A percentile compares a stretch with the other conserved stretches of the same genome.
These are phyloP conservation scores for Cicer judaicum DNA, from an alignment of 306 rosid species.

Conservation along the genomic window DNA sequence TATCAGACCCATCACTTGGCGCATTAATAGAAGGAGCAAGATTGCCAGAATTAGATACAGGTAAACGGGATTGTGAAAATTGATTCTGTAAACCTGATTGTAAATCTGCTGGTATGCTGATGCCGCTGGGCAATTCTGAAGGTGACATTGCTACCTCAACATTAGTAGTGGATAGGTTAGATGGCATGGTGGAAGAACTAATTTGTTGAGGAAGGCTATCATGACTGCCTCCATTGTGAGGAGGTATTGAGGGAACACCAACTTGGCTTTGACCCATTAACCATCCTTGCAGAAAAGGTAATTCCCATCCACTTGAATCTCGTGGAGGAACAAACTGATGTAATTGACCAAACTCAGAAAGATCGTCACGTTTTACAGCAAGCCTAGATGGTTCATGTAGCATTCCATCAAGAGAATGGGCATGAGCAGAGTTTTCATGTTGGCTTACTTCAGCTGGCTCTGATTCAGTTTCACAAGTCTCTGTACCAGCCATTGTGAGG, in stretches of 20 bases:
- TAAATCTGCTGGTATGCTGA: conserved; percentile 50
- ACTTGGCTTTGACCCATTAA: conserved; percentile 58
- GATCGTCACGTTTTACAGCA: conserved; percentile 43
- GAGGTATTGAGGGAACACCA: conserved; percentile 43
- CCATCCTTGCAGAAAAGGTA: conserved; percentile 54
- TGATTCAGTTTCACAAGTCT: conserved; percentile 41
- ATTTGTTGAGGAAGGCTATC: conserved; percentile 49
- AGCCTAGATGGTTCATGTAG: conserved; percentile 46
- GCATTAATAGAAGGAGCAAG: conserved; percentile 49
- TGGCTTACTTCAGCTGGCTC: conserved; percentile 46
- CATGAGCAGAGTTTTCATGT: conserved; percentile 49
- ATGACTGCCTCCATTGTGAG: conserved; percentile 33
- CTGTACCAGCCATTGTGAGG: conserved; percentile 43
- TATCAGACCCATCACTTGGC: conserved; percentile 62
- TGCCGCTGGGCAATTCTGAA: conserved; percentile 58
- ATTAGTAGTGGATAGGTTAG: conserved; percentile 41
- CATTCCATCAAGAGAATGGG: conserved; percentile 45
- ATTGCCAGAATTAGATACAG: conserved; percentile 62
- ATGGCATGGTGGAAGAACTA: conserved; percentile 39
- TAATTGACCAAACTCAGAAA: conserved; percentile 50
- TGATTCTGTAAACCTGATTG: conserved; percentile 61
- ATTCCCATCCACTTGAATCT: conserved; percentile 52
- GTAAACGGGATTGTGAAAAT: conserved; percentile 61
- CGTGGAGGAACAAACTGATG: conserved; percentile 46
- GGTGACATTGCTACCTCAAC: conserved; percentile 52